Base-by-base conservation (phyloP, 75 land plant genomes). In the Picea sitchensis region DNA sequence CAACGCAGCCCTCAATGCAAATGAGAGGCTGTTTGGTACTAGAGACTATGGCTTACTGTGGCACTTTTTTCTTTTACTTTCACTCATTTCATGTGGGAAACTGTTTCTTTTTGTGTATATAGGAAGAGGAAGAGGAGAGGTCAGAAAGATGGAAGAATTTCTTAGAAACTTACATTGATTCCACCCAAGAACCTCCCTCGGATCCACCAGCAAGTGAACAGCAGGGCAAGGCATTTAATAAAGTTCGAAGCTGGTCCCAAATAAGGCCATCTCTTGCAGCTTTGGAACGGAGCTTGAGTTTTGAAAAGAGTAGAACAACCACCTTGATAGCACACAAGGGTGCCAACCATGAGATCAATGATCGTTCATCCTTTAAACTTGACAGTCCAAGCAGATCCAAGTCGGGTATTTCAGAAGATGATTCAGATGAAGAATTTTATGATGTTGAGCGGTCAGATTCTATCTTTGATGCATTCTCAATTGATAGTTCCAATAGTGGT, bases 351-450 rank as follows among this genome's bases (percentile, higher is more conserved):
- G 26, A 1, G 13, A 61, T 56, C 31, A 58, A 56, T 18, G 15
- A 36, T 71, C 64, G 83, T 73, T 32, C 75, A 21, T 15, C 68
- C 17, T 54, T 75, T 79, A 69, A 77, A 11, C 79, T 65, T 57
- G 41, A 13, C 1, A 76, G 18, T 17, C 60, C 61, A 77, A 17
- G 65, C 31, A 65, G 17, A 62, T 12, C 80, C 18, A 56, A 58
- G 0, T 82, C 56, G 14, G 85, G 82, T 58, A 86, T 75, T 58
- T 63, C 86, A 5, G 90, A 87, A 71, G 93, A 94, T 73, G 96
- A 94, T n/a, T 91, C 94, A 63, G 96, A 94, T 8, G 94, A 94
- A 15, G 92, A 95, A 73, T 92, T 89, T 80, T 92, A 91, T 82
- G 93, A 92, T 90, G 93, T 84, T 36, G 98, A 92, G 78, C 85